Percentiles rank a stretch among this genome's conserved stretches.
These are phyloP conservation scores for Trametes versicolor DNA, from an alignment of 1,284 basidiomycete species.

Conservation along the genomic window DNA sequence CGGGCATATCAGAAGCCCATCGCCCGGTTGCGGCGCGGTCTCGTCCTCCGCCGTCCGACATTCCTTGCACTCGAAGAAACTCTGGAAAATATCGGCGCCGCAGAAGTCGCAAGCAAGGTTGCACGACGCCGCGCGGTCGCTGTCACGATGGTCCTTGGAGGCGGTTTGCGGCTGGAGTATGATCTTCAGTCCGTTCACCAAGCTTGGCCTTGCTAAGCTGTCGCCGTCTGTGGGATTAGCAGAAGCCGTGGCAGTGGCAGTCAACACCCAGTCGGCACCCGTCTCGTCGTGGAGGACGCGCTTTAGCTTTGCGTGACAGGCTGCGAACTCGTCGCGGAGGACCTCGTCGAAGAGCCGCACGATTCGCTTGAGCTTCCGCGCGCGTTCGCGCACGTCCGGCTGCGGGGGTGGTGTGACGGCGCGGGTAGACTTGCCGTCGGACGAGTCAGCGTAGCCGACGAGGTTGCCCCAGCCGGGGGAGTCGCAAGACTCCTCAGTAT, in stretches of 20 bases:
- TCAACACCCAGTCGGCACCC: conserved; percentile 18
- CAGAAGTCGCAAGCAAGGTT: conserved; percentile 77
- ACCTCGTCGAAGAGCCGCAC: conserved; percentile 67
- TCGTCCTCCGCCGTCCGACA: conserved; percentile 47
- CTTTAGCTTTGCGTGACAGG: conserved; percentile 45
- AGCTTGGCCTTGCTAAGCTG: not conserved
- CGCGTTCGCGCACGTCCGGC: not conserved
- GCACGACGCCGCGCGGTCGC: conserved; percentile 29
- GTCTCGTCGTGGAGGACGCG: conserved; percentile 32
- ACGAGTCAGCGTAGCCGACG: conserved; percentile 7
- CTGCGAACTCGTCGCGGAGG: conserved; percentile 62
- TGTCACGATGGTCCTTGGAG: not conserved
- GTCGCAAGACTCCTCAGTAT: not conserved
- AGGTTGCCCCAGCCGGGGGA: not conserved
- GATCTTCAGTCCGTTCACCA: not conserved
- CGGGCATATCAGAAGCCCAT: conserved; percentile 67
- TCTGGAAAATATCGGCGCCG: conserved; percentile 79
- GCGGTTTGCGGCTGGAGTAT: conserved; percentile 11
- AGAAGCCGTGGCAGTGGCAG: not conserved
- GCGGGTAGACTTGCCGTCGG: not conserved
- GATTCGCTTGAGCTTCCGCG: conserved; percentile 43
- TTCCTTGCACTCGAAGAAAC: conserved; percentile 72
- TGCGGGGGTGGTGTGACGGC: not conserved
- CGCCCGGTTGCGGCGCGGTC: conserved; percentile 40
- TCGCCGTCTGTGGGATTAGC: not conserved